Evolutionary conservation across 345 rosid species (phyloP).

Genomic region (Alliaria petiolata): DNA sequence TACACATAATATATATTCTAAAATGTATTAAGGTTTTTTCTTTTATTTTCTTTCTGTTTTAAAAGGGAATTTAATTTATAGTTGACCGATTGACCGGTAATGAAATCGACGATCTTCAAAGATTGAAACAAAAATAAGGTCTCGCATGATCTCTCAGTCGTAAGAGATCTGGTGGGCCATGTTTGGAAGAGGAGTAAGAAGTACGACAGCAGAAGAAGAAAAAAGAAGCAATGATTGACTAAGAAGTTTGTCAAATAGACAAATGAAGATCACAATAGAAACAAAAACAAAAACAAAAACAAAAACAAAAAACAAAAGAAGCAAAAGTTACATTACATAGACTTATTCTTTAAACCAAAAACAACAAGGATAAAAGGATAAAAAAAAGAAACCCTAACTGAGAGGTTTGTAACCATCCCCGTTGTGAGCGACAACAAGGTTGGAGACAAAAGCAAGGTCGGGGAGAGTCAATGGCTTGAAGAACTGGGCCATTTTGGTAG

Average conservation of each 20-base stretch:
- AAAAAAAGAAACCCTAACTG: not conserved
- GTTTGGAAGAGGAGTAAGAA: not conserved
- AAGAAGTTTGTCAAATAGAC: not conserved
- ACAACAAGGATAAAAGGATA: not conserved
- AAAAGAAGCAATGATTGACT: not conserved
- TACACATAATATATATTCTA: too few relatives aligned
- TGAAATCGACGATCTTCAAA: not conserved
- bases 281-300: not conserved
- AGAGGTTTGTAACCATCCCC: not conserved
- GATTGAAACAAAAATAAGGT: not conserved
- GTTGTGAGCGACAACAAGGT: not conserved
- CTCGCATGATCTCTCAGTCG: not conserved
- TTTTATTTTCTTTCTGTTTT: too few relatives aligned
- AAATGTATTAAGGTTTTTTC: too few relatives aligned
- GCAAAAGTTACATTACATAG: not conserved
- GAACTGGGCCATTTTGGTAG: constrained; percentile 30
- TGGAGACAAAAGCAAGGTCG: not conserved
- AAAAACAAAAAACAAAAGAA: not conserved
- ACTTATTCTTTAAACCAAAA: not conserved
- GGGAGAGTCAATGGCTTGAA: constrained; percentile 10
- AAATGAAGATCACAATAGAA: not conserved
- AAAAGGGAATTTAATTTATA: too few relatives aligned
- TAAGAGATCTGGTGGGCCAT: not conserved
- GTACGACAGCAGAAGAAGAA: not conserved
- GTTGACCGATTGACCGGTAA: not conserved